Evolutionary conservation across 306 rosid genomes (phyloP), one percentile per base, ranked within the genome.

Genomic region (Casuarina glauca): DNA sequence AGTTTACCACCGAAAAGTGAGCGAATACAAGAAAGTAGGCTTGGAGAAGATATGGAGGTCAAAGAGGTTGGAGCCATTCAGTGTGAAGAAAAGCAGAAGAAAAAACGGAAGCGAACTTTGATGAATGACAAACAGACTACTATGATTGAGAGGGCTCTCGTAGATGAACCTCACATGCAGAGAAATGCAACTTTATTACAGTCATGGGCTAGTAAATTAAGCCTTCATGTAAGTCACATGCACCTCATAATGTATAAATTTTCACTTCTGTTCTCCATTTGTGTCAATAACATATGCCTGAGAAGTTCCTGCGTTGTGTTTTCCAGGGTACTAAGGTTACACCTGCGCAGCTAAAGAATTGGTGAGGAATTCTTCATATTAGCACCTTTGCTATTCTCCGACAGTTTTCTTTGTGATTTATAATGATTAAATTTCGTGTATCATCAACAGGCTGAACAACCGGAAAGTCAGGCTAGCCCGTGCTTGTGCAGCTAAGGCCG

Each of bases 81-180:
- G 75, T 82, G 91, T 42, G 71, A 67, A 67, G 71, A 67, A 67
- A 67, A 67, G 71, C 71, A 67, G 50, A 49, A n/a, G 85, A 91
- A 88, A 82, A 95, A 91, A 84, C 90, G 98, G 69, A 95, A 95
- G 75, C 92, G 97, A 73, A 95, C 93, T 44, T 85, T 95, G 82
- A 95, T 93, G 98, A 95, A 95, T 74, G 97, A 91, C 68, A 39
- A 84, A n/a, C 97, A 92, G 86, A 83, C 91, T 79, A 36, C 60
- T 15, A 49, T 88, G 60, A 91, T 92, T 49, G 98, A 95, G 88
- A 88, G 70, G 52, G 98, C 97, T 16, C 85, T 95, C 73, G 32
- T 87, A 70, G 93, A 88, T 80, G 93, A 93, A 86, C 98, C 97
- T 78, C 97, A 92, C 51, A 92, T 95, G 97, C 98, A 95, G 76